Percentiles rank a stretch among this genome's conserved stretches.
These are phyloP conservation scores for Phyllosticta citriasiana DNA, from an alignment of 2,329 filamentous ascomycete genomes.

Conservation along the genomic window DNA sequence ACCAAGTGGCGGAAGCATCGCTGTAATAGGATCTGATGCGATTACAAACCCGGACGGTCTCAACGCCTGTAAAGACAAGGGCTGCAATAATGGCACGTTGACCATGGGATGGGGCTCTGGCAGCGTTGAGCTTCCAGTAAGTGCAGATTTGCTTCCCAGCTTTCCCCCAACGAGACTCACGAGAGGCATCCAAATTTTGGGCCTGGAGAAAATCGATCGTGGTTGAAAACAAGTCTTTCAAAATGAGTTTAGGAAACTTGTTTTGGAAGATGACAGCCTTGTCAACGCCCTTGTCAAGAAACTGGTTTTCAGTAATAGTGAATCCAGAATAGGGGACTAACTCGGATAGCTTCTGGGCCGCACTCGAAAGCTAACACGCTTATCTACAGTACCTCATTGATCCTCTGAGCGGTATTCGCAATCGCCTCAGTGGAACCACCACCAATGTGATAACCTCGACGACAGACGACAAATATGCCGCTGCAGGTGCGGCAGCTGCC, in stretches of 20 bases:
- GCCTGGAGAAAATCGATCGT: no score
- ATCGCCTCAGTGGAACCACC: conserved; percentile 26
- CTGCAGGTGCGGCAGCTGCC: conserved; percentile 27
- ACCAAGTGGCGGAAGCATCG: conserved; percentile 51
- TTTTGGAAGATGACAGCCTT: background rate
- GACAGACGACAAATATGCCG: conserved; percentile 28
- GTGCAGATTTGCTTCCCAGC: background rate
- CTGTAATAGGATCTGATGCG: conserved; percentile 66
- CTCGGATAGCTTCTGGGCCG: no score
- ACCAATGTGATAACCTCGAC: conserved; percentile 30
- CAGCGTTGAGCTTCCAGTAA: conserved; percentile 32
- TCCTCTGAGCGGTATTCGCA: conserved; percentile 33
- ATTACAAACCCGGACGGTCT: conserved; percentile 63
- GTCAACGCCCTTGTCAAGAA: background rate
- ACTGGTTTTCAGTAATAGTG: background rate
- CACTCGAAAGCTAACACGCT: background rate
- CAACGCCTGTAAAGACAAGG: conserved; percentile 67
- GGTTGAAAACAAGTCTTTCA: no score
- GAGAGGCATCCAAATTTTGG: no score
- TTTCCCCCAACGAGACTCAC: no score
- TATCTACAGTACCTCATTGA: conserved; percentile 31
- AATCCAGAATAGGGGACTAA: no score
- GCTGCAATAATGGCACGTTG: conserved; percentile 50
- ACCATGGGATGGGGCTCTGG: conserved; percentile 62
- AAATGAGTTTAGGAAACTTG: no score